Base-by-base conservation (phyloP, 331 rosid genomes). In the Quercus tomentella region DNA sequence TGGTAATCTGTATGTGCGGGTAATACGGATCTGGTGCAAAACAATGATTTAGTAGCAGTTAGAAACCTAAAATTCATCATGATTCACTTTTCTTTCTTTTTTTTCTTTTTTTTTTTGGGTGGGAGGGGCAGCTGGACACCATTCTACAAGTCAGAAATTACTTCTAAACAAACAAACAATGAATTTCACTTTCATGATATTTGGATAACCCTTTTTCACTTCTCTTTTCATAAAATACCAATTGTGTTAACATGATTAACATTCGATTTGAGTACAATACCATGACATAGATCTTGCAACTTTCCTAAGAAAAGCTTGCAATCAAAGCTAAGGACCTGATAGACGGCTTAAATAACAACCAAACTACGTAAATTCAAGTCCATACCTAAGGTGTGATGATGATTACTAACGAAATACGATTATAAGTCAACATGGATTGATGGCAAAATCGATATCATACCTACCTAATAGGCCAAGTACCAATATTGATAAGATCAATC, bases 21-120 rank as follows among this genome's bases (percentile, higher is more conserved):
- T 81, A 70, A 85, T 82, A 3, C 89, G 88, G 56, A 88, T 88
- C 89, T 88, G 87, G 16, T 25, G 66, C 25, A 22, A 49, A 73
- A 76, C 43, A 28, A 28, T 3, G 41, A 63, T 28, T 63, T 63
- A 60, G n/a, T 28, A 14, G 41, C 37, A 26, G 70, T 63, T 28
- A 63, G 70, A 63, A 30, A 30, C 37, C 70, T 33, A 28, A 63
- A 26, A 28, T 5, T 14, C 21, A 16, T 15, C 1, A 63, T 2
- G 12, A 26, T 63, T 49, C 18, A 12, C n/a, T 62, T 28, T 26
- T 12, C 16, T 10, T 10, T 25, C 3, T 5, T 5, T 26, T 12
- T 23, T 21, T 3, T 14, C 14, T 0, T 4, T 2, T 11, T 14
- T 49, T 49, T 49, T 49, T 49, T 14, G 1, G 5, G 55, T 1